Evolutionary conservation across 352 stramenopile genomes (phyloP).

Genomic region (Phytopythium oedochilum): DNA sequence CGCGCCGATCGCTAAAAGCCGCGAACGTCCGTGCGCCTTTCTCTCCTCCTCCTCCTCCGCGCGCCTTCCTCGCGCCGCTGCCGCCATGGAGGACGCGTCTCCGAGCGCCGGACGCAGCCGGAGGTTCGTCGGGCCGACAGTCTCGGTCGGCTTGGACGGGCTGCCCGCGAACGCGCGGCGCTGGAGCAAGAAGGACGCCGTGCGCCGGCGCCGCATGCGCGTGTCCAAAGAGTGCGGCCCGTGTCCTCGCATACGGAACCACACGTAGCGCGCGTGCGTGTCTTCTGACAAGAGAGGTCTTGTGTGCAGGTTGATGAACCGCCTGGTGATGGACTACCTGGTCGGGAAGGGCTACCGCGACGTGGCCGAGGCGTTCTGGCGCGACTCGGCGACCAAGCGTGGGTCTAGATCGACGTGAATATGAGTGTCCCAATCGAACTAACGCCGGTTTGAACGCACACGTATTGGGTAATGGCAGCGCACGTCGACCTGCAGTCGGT

Average conservation of each 20-base stretch:
- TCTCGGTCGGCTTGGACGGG: neutral
- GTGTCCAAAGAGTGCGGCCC: constrained; percentile 62
- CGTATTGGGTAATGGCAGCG: constrained; percentile 22
- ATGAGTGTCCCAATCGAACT: neutral
- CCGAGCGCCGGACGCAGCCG: neutral
- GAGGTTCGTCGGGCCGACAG: neutral
- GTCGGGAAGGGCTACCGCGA: constrained; percentile 75
- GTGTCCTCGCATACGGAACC: no score
- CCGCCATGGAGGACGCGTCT: neutral
- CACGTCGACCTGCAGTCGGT: constrained; percentile 72
- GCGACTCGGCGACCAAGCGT: constrained; percentile 68
- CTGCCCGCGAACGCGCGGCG: constrained; percentile 10
- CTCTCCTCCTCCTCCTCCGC: no score
- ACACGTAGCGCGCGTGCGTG: no score
- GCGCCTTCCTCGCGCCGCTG: no score
- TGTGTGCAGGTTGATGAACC: constrained; percentile 56
- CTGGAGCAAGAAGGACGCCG: constrained; percentile 22
- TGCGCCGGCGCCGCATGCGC: constrained; percentile 38
- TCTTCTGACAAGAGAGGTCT: neutral
- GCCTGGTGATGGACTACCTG: constrained; percentile 80
- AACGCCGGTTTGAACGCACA: neutral
- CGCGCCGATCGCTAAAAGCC: constrained; percentile 1
- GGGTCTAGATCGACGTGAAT: constrained; percentile 9
- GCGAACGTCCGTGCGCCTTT: neutral
- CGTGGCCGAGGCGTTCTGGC: constrained; percentile 70